A percentile compares a stretch with the other conserved stretches of the same genome.
phyloP scores from a whole-genome alignment of 2,329 filamentous ascomycete genomes.

The Claviceps paspali region DNA sequence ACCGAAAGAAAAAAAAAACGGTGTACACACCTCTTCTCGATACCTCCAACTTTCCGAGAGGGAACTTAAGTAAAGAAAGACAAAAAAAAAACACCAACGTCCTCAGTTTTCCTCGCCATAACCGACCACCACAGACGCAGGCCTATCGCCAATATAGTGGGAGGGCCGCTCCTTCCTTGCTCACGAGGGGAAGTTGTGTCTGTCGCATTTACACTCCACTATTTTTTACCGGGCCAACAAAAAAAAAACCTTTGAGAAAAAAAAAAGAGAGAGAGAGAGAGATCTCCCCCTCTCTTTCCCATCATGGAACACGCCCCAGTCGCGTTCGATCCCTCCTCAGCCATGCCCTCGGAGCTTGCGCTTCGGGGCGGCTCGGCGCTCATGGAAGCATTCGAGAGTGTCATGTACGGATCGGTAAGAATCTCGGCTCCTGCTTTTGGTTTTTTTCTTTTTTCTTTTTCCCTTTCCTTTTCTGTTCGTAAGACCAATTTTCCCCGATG shows the following conservation, averaged over 20 bases:
- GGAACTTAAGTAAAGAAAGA: too few relatives aligned
- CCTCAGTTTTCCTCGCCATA: too few relatives aligned
- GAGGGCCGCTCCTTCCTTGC: too few relatives aligned
- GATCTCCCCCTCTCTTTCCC: neutral
- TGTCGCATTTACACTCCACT: neutral
- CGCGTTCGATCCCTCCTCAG: conserved; percentile 12
- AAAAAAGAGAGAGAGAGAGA: too few relatives aligned
- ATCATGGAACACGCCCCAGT: conserved; percentile 18
- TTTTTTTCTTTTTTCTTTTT: neutral
- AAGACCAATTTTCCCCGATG: neutral
- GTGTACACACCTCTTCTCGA: too few relatives aligned
- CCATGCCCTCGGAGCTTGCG: conserved; percentile 12
- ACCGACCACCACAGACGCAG: too few relatives aligned
- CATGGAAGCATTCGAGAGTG: conserved; percentile 66
- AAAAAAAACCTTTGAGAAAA: neutral
- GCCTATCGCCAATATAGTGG: too few relatives aligned
- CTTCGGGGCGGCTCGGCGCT: conserved; percentile 25
- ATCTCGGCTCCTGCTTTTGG: too few relatives aligned
- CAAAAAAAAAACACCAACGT: too few relatives aligned
- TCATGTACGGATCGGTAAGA: conserved; percentile 73
- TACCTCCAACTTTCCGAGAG: too few relatives aligned
- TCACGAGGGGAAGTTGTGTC: too few relatives aligned
- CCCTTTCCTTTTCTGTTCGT: neutral
- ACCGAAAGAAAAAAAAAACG: neutral
- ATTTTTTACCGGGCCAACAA: neutral